Conservation (phyloP, 1,139 yeast genomes). For the Pichia sp. region DNA sequence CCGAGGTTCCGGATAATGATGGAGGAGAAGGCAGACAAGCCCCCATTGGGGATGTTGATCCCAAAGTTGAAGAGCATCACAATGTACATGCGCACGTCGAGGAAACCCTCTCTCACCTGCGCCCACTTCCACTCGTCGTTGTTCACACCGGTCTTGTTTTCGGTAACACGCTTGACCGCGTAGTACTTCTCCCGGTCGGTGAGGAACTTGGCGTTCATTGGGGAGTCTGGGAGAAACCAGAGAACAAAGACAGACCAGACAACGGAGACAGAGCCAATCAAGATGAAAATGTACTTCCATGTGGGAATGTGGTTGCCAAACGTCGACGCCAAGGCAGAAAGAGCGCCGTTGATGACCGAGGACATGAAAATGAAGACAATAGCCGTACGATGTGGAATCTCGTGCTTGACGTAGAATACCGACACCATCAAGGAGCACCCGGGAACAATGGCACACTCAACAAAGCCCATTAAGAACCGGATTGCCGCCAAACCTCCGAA, state of each 20-base stretch:
- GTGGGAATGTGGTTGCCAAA: conserved; percentile 32
- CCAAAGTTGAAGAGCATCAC: conserved; percentile 36
- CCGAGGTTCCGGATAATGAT: conserved; percentile 47
- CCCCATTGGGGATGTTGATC: conserved; percentile 27
- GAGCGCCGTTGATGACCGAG: conserved; percentile 35
- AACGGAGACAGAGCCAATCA: conserved; percentile 34
- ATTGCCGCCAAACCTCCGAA: conserved; percentile 22
- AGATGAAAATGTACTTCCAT: conserved; percentile 35
- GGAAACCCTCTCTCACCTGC: conserved; percentile 32
- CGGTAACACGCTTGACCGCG: conserved; percentile 33
- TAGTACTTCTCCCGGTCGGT: conserved; percentile 27
- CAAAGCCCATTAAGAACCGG: conserved; percentile 43
- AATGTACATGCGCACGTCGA: conserved; percentile 33
- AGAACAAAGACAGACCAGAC: conserved; percentile 13
- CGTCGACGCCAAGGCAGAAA: conserved; percentile 34
- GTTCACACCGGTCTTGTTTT: conserved; percentile 32
- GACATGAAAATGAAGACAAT: conserved; percentile 40
- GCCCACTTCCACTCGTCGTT: conserved; percentile 32
- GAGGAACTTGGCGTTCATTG: conserved; percentile 11
- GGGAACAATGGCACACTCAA: conserved; percentile 46
- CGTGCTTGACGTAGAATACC: conserved; percentile 47
- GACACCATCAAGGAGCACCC: conserved; percentile 47
- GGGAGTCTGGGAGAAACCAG: conserved; percentile 12
- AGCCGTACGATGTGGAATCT: conserved; percentile 44
- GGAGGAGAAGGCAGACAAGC: conserved; percentile 39